Evolutionary conservation across 768 basidiomycete species (phyloP), one percentile per base, ranked within the genome.

Genomic region (Sarcodon sp.): DNA sequence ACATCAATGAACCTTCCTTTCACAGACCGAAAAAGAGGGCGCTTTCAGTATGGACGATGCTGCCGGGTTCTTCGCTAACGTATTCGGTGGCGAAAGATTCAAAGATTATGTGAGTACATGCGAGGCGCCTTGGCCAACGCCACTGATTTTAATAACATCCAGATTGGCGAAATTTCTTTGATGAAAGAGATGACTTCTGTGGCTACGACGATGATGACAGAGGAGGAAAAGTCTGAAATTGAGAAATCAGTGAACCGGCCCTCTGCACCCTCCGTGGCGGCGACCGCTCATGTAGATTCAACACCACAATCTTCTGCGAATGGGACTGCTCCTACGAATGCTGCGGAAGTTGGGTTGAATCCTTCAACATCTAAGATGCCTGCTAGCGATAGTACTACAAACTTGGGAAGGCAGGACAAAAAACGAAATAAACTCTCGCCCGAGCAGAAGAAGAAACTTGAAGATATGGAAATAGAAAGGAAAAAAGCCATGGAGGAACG

Each of bases 81-180:
- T 98, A 12, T 99, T 99, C 61, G 92, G 92, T 46, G 94, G 96
- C 18, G 93, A 94, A 58, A 76, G 86, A 21, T 96, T 96, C 62
- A 66, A 70, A 50, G 89, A 92, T 61, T 91, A 89, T 59, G 89
- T 93, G 63, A 63, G 89, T 72, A 11, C 33, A 27, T 45, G 35
- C 11, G 12, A 27, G 21, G 21, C 21, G 21, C 21, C 21, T 27
- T 27, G 21, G 21, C 21, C 4, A 27, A 27, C 21, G 21, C 21
- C 21, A 27, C 21, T 27, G 21, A 3, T 27, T 27, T 27, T 27
- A 27, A 27, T 4, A 34, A 41, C 27, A 36, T 36, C 45, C 62
- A 96, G 93, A 94, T 98, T 52, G 94, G 94, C 50, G 94, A 97
- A 69, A 93, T 99, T 47, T 83, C 86, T 6, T 72, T 97, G 35